These are phyloP conservation scores for Ceratobasidium sp. DNA, from an alignment of 1,284 basidiomycete species.

Conservation along the genomic window DNA sequence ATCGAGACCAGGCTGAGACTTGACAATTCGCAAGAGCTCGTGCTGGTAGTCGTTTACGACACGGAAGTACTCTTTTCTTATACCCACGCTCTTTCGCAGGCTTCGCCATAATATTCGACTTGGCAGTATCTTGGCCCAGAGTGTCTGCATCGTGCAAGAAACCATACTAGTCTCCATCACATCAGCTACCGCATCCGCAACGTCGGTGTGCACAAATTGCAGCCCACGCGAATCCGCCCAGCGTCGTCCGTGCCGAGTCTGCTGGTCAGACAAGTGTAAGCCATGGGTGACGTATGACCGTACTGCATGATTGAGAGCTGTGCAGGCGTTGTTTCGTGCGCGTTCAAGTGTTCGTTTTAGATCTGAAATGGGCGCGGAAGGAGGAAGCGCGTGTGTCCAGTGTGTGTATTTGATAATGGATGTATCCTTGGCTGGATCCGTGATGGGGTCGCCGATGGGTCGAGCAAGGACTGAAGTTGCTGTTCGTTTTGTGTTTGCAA, in stretches of 20 bases:
- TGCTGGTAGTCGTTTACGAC: constrained; percentile 22
- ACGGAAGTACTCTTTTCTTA: constrained; percentile 14
- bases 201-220: constrained; percentile 22
- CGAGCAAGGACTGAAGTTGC: constrained; percentile 20
- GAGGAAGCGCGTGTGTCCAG: constrained; percentile 33
- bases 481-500: constrained; percentile 12
- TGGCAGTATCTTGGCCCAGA: constrained; percentile 11
- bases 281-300: constrained; percentile 9
- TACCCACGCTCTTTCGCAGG: background rate
- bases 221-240: constrained; percentile 37
- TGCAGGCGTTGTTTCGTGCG: constrained; percentile 26
- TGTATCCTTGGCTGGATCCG: background rate
- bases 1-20: background rate
- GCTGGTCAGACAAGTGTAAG: background rate
- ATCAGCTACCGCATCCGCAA: constrained; percentile 19
- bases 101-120: background rate
- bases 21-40: background rate
- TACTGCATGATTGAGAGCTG: constrained; percentile 13
- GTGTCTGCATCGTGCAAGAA: constrained; percentile 5
- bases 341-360: constrained; percentile 24
- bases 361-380: background rate
- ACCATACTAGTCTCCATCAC: constrained; percentile 35
- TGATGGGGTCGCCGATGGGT: constrained; percentile 1
- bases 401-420: constrained; percentile 17
- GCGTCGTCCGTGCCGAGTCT: constrained; percentile 8